Conservation (phyloP, 805 yeast species). For the Wickerhamiella domercqiae region DNA sequence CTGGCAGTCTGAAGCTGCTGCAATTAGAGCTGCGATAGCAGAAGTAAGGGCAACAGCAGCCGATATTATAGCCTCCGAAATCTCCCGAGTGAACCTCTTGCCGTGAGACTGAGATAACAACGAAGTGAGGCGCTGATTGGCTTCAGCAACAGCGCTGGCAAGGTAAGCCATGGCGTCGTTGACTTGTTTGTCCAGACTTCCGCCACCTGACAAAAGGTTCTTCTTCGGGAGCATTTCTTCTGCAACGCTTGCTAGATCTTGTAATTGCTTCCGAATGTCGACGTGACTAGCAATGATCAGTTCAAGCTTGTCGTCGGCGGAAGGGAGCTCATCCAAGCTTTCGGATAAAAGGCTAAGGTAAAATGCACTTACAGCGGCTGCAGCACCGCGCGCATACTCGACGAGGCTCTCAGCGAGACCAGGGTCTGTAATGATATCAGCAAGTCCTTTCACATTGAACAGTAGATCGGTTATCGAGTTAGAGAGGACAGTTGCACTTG, state of each 20-base stretch:
- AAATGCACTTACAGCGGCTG: slow-evolving; percentile 45
- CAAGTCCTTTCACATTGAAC: slow-evolving; percentile 54
- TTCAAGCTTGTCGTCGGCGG: slow-evolving; percentile 49
- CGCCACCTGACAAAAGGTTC: slow-evolving; percentile 18
- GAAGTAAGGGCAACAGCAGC: slow-evolving; percentile 71
- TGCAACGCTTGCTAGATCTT: slow-evolving; percentile 37
- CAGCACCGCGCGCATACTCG: slow-evolving; percentile 43
- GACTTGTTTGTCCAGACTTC: slow-evolving; percentile 51
- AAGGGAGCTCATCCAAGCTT: slow-evolving; percentile 31
- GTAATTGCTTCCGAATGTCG: slow-evolving; percentile 56
- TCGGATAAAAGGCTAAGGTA: slow-evolving; percentile 44
- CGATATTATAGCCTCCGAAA: slow-evolving; percentile 59
- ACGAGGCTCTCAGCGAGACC: slow-evolving; percentile 46
- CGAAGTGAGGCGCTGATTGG: slow-evolving; percentile 42
- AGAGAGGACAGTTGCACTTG: slow-evolving; percentile 47
- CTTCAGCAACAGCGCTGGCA: slow-evolving; percentile 51
- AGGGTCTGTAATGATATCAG: slow-evolving; percentile 41
- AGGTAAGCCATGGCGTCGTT: slow-evolving; percentile 61
- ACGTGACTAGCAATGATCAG: slow-evolving; percentile 61
- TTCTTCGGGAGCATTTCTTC: slow-evolving; percentile 40
- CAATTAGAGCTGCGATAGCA: slow-evolving; percentile 56
- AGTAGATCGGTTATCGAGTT: slow-evolving; percentile 46
- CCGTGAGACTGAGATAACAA: slow-evolving; percentile 27
- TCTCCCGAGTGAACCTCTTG: slow-evolving; percentile 40
- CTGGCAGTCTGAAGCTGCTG: slow-evolving; percentile 68